phyloP scores from a whole-genome alignment of 208 protist species.

The Crithidia bombi region DNA sequence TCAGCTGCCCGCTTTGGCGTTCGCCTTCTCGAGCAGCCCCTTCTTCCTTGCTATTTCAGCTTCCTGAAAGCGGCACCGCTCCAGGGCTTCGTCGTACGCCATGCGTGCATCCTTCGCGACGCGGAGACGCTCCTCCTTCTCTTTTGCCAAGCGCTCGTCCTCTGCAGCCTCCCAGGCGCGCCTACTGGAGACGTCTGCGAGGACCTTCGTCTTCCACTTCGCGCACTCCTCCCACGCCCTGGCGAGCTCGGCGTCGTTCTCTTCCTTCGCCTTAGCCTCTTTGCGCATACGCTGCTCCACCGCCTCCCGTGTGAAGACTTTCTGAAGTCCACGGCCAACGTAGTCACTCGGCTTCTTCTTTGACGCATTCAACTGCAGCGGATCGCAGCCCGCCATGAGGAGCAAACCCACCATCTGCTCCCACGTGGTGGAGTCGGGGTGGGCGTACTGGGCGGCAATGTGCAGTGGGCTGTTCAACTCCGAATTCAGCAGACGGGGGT shows the following conservation, averaged over 20 bases:
- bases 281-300: constrained; percentile 49
- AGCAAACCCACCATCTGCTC: constrained; percentile 79
- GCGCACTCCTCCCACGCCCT: constrained; percentile 28
- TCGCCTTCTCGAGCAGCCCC: constrained; percentile 68
- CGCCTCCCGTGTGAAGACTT: constrained; percentile 78
- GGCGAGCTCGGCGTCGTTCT: constrained; percentile 38
- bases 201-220: constrained; percentile 33
- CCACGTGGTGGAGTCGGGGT: constrained; percentile 86
- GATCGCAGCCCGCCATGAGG: constrained; percentile 76
- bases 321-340: constrained; percentile 75
- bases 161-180: constrained; percentile 42
- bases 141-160: constrained; percentile 65
- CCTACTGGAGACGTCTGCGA: constrained; percentile 18
- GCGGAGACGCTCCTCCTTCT: constrained; percentile 70
- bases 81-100: constrained; percentile 69
- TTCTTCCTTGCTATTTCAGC: constrained; percentile 73
- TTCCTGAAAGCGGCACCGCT: constrained; percentile 68
- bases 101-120: constrained; percentile 80
- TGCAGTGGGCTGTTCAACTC: constrained; percentile 88
- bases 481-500: constrained; percentile 67
- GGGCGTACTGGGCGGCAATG: constrained; percentile 72
- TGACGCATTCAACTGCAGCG: constrained; percentile 75
- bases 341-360: constrained; percentile 84
- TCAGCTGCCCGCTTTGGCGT: constrained; percentile 22
- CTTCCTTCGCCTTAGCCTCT: constrained; percentile 34